Base-by-base conservation (phyloP, 225 moss, liverwort and hornwort genomes). In the Physcomitrium patens region DNA sequence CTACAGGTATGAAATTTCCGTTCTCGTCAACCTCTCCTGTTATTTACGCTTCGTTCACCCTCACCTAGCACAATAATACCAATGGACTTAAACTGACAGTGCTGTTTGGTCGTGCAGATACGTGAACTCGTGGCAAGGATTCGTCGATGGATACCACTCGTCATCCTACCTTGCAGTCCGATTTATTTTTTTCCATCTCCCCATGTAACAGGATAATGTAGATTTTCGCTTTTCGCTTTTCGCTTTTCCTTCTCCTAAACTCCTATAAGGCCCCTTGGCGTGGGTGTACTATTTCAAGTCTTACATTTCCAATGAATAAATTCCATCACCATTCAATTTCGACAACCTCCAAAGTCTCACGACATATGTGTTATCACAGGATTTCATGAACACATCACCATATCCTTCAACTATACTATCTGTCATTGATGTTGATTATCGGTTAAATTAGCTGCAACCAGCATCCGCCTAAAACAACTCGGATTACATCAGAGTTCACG, bases 261-360 rank as follows among this genome's bases (percentile, higher is more conserved):
- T 37, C 1, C 22, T 69, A 42, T 13, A 66, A 66, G 67, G 79
- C 79, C 22, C 76, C 68, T 5, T 71, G 20, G 71, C 82, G n/a
- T 82, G 67, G 73, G 48, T 71, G 69, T 53, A 65, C 22, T 37
- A 52, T n/a, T 45, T 41, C n/a, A 63, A 48, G 48, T 42, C 23
- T 46, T 22, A 3, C 46, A 68, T 45, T 61, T 46, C 31, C 10
- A 82, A 41, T 1, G 22, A 61, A 10, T 23, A 47, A 70, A 44
- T 0, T 23, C 48, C 63, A 12, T 24, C 57, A 16, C 12, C 2
- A 18, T 26, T 7, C 24, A 19, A 9, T 65, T 4, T 37, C 31
- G 31, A 37, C 31, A 37, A 37, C 7, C 5, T 4, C 31, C 31
- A 0, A 1, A 37, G 31, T 37, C 31, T 37, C 7, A 37, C 31